These are phyloP conservation scores for Spathaspora arborariae DNA, from an alignment of 805 yeast species.

Conservation along the genomic window DNA sequence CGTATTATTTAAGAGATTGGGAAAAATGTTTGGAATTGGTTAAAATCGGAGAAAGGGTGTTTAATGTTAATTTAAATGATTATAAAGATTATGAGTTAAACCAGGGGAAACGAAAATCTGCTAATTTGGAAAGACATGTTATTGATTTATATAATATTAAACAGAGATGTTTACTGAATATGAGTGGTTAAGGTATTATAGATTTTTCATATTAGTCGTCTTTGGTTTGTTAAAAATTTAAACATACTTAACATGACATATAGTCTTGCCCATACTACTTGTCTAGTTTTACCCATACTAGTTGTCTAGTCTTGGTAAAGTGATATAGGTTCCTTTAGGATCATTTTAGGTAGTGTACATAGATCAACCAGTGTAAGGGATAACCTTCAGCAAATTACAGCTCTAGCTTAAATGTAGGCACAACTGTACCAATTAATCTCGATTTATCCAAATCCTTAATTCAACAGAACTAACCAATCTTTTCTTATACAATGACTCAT, in stretches of 20 bases:
- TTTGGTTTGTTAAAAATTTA: too few relatives aligned
- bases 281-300: too few relatives aligned
- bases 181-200: conserved; percentile 2
- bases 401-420: not conserved
- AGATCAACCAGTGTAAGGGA: too few relatives aligned
- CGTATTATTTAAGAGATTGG: conserved; percentile 56
- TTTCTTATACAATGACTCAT: conserved; percentile 32
- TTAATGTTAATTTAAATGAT: conserved; percentile 18
- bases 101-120: conserved; percentile 17
- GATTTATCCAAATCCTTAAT: conserved; percentile 35
- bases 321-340: too few relatives aligned
- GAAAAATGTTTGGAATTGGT: conserved; percentile 46
- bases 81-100: conserved; percentile 8
- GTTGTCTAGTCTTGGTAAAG: too few relatives aligned
- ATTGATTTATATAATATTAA: conserved; percentile 47
- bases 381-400: too few relatives aligned
- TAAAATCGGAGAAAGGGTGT: conserved; percentile 30
- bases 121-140: conserved; percentile 45
- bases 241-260: too few relatives aligned
- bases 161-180: conserved; percentile 31
- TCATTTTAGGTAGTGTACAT: too few relatives aligned
- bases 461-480: conserved; percentile 49
- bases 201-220: too few relatives aligned
- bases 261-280: too few relatives aligned
- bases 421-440: conserved; percentile 6